Evolutionary conservation across 2,329 filamentous ascomycete genomes (phyloP).

Genomic region (Elsinoe australis): DNA sequence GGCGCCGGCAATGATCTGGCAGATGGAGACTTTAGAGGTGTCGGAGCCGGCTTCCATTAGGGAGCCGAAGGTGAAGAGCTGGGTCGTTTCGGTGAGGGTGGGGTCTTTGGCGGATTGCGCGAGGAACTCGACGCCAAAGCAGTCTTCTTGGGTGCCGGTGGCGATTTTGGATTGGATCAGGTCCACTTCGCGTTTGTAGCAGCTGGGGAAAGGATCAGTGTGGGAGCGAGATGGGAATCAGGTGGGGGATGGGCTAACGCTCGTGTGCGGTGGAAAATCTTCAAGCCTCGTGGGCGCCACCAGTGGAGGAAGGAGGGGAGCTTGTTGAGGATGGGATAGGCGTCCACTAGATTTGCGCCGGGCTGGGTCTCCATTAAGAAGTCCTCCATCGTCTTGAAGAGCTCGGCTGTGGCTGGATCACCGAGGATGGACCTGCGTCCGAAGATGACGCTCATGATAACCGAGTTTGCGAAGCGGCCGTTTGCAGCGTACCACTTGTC

Average conservation of each 20-base stretch:
- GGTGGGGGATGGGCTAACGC: not conserved
- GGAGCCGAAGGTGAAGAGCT: conserved; percentile 16
- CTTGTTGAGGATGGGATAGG: conserved; percentile 22
- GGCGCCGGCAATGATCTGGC: conserved; percentile 32
- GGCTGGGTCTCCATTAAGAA: conserved; percentile 17
- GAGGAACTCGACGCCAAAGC: conserved; percentile 33
- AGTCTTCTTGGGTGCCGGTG: conserved; percentile 31
- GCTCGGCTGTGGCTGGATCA: conserved; percentile 23
- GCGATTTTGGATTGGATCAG: conserved; percentile 25
- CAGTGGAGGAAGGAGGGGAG: conserved; percentile 16
- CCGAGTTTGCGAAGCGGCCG: conserved; percentile 44
- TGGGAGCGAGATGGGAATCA: conserved; percentile 7
- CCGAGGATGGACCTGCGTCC: conserved; percentile 25
- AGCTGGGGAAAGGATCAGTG: conserved; percentile 18
- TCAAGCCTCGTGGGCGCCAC: conserved; percentile 10
- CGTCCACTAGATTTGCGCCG: conserved; percentile 20
- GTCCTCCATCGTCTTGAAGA: conserved; percentile 16
- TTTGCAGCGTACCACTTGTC: conserved; percentile 41
- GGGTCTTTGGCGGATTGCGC: conserved; percentile 33
- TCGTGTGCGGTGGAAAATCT: conserved; percentile 9
- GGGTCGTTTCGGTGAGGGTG: conserved; percentile 21
- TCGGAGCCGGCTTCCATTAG: conserved; percentile 24
- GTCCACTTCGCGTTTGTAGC: conserved; percentile 14
- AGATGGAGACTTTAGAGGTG: conserved; percentile 24
- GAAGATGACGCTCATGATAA: conserved; percentile 37